Evolutionary conservation across 768 basidiomycete species (phyloP).

Genomic region (Collybia sordida): DNA sequence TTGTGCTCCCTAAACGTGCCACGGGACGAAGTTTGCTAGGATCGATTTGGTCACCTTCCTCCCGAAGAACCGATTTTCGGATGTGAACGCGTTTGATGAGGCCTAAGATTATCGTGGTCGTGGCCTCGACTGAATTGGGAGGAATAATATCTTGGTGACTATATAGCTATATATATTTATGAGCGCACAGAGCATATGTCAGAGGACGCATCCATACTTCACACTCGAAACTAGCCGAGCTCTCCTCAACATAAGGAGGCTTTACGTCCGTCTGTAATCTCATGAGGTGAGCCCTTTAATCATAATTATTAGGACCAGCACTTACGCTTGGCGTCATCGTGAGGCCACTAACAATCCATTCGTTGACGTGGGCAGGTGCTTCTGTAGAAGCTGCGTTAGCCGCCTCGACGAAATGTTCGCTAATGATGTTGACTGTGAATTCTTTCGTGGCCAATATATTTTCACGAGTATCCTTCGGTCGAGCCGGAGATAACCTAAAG

Average conservation of each 20-base stretch:
- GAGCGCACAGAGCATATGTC: slow-evolving; percentile 4
- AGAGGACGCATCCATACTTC: slow-evolving; percentile 31
- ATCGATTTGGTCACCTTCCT: slow-evolving; percentile 42
- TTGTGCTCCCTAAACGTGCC: slow-evolving; percentile 54
- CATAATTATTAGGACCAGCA: slow-evolving; percentile 1
- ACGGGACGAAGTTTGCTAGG: slow-evolving; percentile 46
- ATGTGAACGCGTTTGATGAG: slow-evolving; percentile 55
- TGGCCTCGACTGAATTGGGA: slow-evolving; percentile 32
- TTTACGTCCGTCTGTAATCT: slow-evolving; percentile 42
- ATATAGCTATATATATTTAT: slow-evolving; percentile 38
- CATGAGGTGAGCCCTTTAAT: background rate
- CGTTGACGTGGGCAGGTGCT: slow-evolving; percentile 48
- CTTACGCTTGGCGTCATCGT: slow-evolving; percentile 54
- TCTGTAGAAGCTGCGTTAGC: slow-evolving; percentile 58
- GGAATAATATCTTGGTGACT: slow-evolving; percentile 47
- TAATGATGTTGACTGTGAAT: slow-evolving; percentile 74
- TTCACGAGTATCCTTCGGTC: slow-evolving; percentile 59
- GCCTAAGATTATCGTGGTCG: slow-evolving; percentile 50
- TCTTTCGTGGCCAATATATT: slow-evolving; percentile 66
- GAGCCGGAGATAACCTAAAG: slow-evolving; percentile 42
- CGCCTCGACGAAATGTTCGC: slow-evolving; percentile 59
- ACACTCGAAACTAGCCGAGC: slow-evolving; percentile 62
- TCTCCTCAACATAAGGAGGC: slow-evolving; percentile 55
- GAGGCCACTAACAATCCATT: slow-evolving; percentile 64
- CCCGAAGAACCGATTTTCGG: slow-evolving; percentile 44